Conservation (phyloP, 2,329 filamentous ascomycete genomes). For the Neopestalotiopsis sp. region DNA sequence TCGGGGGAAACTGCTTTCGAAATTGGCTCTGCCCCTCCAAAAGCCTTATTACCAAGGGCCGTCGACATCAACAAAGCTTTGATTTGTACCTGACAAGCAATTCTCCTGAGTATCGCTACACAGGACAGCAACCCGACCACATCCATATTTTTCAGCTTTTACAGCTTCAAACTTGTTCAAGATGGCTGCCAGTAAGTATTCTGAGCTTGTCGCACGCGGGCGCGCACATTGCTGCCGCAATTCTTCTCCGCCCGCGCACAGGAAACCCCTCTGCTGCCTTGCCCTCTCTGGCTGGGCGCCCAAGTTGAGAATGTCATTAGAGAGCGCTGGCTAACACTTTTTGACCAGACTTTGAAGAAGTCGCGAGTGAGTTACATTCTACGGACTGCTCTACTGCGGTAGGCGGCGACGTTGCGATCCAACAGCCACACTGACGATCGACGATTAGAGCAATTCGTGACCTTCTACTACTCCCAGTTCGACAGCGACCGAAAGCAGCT, state of each 20-base stretch:
- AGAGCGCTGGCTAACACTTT: constrained; percentile 19
- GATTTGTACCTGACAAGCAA: constrained; percentile 6
- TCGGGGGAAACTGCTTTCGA: not conserved
- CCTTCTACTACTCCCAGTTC: constrained; percentile 91
- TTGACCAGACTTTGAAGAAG: constrained; percentile 46
- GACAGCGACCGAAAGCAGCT: constrained; percentile 73
- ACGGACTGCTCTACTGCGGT: constrained; percentile 2
- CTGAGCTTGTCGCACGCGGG: not conserved
- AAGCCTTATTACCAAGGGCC: constrained; percentile 15
- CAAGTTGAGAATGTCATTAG: not conserved
- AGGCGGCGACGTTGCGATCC: constrained; percentile 16
- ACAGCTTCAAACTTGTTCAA: constrained; percentile 11
- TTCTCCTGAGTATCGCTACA: not conserved
- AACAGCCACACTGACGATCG: constrained; percentile 19
- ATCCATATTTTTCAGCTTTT: not conserved
- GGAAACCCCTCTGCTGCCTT: constrained; percentile 4
- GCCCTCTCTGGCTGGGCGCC: not conserved
- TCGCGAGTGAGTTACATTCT: constrained; percentile 50
- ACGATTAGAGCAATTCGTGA: constrained; percentile 78
- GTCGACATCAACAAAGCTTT: constrained; percentile 17
- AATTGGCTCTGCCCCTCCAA: constrained; percentile 18
- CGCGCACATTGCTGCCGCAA: not conserved
- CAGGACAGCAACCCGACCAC: not conserved
- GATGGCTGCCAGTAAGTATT: constrained; percentile 21
- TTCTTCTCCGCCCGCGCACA: not conserved